Evolutionary conservation across 2,329 filamentous ascomycete species (phyloP).

Genomic region (Amesomyces nigricolor): DNA sequence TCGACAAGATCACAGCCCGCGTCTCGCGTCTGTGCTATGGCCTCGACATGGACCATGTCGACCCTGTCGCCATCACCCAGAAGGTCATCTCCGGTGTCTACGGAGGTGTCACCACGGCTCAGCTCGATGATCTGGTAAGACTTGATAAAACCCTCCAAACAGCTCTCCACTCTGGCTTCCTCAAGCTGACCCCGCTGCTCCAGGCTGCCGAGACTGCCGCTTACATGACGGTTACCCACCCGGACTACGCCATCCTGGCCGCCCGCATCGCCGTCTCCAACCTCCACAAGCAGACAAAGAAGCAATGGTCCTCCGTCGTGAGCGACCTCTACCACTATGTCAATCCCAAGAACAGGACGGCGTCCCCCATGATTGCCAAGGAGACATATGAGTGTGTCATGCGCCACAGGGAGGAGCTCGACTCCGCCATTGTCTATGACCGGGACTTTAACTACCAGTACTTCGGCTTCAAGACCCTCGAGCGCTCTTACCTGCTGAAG

Average conservation of each 20-base stretch:
- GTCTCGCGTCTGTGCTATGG: constrained; percentile 97
- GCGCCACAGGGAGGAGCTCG: constrained; percentile 93
- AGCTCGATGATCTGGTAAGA: constrained; percentile 92
- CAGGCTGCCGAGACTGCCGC: constrained; percentile 97
- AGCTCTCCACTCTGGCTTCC: background rate
- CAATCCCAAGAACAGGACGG: constrained; percentile 82
- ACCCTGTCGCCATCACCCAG: constrained; percentile 95
- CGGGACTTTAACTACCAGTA: constrained; percentile 99
- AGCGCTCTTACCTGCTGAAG: constrained; percentile 94
- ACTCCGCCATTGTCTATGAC: constrained; percentile 98
- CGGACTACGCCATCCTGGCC: constrained; percentile 96
- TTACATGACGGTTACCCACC: constrained; percentile 99
- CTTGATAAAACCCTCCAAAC: background rate
- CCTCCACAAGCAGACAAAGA: constrained; percentile 99
- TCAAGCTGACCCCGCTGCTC: constrained; percentile 9
- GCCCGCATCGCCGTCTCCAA: constrained; percentile 98
- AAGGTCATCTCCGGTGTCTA: constrained; percentile 99
- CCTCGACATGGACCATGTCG: constrained; percentile 88
- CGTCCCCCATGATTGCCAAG: constrained; percentile 91
- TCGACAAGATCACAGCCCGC: constrained; percentile 99
- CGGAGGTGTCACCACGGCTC: constrained; percentile 91
- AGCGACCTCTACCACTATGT: constrained; percentile 91
- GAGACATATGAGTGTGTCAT: constrained; percentile 88
- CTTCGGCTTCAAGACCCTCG: constrained; percentile 98
- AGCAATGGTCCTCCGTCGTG: constrained; percentile 96